A percentile compares a stretch with the other conserved stretches of the same genome.
These are phyloP conservation scores for Cetradonia linearis DNA, from an alignment of 495 filamentous ascomycete genomes.

Conservation along the genomic window DNA sequence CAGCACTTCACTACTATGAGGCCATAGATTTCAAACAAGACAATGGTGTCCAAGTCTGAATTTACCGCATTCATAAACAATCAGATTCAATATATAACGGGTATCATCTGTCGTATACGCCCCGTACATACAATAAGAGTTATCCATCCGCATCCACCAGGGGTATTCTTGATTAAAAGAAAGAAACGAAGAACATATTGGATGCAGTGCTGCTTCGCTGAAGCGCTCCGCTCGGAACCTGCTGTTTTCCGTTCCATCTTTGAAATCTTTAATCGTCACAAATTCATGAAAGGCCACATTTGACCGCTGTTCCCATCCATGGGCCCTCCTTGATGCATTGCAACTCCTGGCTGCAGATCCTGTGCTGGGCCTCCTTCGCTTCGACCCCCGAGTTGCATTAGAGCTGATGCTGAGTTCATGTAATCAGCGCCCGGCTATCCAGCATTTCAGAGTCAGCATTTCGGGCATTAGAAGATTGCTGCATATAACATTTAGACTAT, in stretches of 20 bases:
- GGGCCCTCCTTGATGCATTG: neutral
- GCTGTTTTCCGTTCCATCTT: neutral
- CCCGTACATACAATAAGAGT: neutral
- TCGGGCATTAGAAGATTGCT: neutral
- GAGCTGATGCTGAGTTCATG: slow-evolving; percentile 24
- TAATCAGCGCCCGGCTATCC: slow-evolving; percentile 17
- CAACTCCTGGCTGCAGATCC: neutral
- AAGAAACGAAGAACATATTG: neutral
- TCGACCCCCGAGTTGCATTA: slow-evolving; percentile 25
- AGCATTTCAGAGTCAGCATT: neutral
- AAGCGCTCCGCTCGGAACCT: neutral
- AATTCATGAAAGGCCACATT: slow-evolving; percentile 13
- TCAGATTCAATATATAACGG: neutral
- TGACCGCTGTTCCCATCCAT: slow-evolving; percentile 1
- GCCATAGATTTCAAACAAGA: too few species aligned
- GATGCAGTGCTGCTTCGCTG: neutral
- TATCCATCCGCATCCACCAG: neutral
- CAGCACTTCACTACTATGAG: too few species aligned
- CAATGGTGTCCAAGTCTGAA: too few species aligned
- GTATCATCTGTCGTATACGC: neutral
- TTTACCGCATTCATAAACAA: too few species aligned
- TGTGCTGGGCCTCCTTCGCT: slow-evolving; percentile 9
- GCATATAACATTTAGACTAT: neutral
- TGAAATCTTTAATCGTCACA: neutral
- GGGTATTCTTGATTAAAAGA: neutral